Evolutionary conservation across 1,139 yeast genomes (phyloP).

Genomic region (Sugiyamaella sp.): DNA sequence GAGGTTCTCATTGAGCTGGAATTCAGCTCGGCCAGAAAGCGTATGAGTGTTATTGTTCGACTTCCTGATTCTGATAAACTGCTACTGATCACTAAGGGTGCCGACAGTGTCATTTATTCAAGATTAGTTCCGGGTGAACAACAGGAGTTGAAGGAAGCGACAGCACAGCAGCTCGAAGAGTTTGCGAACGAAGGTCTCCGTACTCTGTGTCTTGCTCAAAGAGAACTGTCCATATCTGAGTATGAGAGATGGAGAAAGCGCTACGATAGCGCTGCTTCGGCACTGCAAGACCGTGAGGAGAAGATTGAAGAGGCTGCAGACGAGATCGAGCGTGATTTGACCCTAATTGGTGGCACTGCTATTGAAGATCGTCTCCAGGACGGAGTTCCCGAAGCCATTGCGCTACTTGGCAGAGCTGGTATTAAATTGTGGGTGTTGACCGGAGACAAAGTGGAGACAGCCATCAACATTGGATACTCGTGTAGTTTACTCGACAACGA

Average conservation of each 20-base stretch:
- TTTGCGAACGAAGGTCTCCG: conserved; percentile 95
- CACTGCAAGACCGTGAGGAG: conserved; percentile 76
- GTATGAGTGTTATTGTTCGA: conserved; percentile 92
- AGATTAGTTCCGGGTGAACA: conserved; percentile 46
- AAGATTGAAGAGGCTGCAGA: conserved; percentile 75
- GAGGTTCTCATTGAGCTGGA: conserved; percentile 74
- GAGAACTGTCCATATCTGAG: conserved; percentile 62
- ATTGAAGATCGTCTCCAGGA: conserved; percentile 92
- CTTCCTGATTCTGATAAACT: conserved; percentile 53
- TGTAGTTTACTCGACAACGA: conserved; percentile 84
- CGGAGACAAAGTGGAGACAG: conserved; percentile 96
- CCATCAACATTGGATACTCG: conserved; percentile 93
- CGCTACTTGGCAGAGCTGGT: conserved; percentile 80
- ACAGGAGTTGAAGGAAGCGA: conserved; percentile 54
- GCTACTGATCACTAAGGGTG: conserved; percentile 83
- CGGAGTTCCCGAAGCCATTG: conserved; percentile 93
- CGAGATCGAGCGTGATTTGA: conserved; percentile 70
- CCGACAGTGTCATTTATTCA: conserved; percentile 86
- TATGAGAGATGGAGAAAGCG: conserved; percentile 68
- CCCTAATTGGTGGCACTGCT: conserved; percentile 89
- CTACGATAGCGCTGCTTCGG: conserved; percentile 70
- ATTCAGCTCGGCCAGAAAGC: conserved; percentile 88
- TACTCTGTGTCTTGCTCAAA: conserved; percentile 88
- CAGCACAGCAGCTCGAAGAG: conserved; percentile 82
- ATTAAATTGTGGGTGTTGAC: conserved; percentile 94